Conservation (phyloP, 2,329 filamentous ascomycete genomes). For the Cercospora citrullina region DNA sequence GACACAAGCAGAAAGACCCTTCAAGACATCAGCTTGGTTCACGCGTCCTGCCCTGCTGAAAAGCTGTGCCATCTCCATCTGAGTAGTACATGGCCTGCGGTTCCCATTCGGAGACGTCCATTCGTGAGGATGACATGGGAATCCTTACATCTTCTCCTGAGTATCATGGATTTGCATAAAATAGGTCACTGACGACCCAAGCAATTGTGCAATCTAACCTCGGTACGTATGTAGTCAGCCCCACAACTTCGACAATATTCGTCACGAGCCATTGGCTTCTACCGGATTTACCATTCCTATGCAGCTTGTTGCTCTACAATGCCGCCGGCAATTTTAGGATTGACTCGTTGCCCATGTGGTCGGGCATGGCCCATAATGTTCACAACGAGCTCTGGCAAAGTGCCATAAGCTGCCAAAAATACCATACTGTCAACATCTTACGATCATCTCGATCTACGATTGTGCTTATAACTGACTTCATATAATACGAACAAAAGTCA, state of each 20-base stretch:
- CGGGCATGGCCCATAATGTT: not conserved
- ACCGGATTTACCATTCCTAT: slow-evolving; percentile 5
- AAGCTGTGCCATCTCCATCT: not conserved
- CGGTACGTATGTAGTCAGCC: not conserved
- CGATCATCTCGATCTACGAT: not conserved
- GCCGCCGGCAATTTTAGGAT: not conserved
- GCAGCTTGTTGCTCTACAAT: not conserved
- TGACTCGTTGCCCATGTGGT: not conserved
- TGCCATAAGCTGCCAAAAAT: not conserved
- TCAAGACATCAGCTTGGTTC: not conserved
- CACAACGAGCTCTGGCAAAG: not conserved
- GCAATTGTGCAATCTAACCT: not conserved
- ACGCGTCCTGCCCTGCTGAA: not conserved
- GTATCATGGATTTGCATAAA: not conserved
- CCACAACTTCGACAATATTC: not conserved
- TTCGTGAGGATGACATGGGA: not conserved
- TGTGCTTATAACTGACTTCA: not conserved
- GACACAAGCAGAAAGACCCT: not conserved
- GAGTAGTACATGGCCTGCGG: not conserved
- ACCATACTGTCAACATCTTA: not conserved
- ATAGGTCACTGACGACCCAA: not conserved
- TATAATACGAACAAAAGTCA: not conserved
- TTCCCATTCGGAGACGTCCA: not conserved
- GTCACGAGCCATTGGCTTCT: not conserved
- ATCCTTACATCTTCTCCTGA: not conserved